Conservation (phyloP, 495 filamentous ascomycete genomes). For the Aspergillus asperescens region DNA sequence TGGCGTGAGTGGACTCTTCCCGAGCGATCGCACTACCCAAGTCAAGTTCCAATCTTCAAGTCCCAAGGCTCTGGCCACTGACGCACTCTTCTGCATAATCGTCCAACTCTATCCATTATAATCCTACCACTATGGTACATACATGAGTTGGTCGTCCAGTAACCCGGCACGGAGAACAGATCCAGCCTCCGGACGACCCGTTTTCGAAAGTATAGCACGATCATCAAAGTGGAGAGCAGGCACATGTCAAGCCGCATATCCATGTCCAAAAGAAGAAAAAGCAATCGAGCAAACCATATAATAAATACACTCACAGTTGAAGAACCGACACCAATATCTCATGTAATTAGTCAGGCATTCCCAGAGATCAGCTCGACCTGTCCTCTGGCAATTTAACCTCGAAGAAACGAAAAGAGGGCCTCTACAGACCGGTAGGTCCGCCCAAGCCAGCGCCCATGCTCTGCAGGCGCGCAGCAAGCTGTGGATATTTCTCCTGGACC, state of each 20-base stretch:
- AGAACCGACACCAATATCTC: conserved; percentile 18
- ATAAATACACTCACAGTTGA: conserved; percentile 39
- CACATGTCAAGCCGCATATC: conserved; percentile 7
- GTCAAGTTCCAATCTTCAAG: neutral
- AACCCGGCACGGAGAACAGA: neutral
- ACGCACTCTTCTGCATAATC: neutral
- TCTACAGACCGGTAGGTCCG: conserved; percentile 35
- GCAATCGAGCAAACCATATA: conserved; percentile 20
- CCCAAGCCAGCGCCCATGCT: conserved; percentile 57
- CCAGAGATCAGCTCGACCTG: conserved; percentile 2
- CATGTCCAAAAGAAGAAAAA: conserved; percentile 21
- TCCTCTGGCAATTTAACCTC: conserved; percentile 2
- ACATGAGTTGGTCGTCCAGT: conserved; percentile 5
- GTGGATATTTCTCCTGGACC: conserved; percentile 97
- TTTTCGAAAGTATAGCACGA: conserved; percentile 2
- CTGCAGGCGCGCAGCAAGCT: conserved; percentile 76
- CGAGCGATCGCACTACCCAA: neutral
- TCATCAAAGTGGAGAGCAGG: conserved; percentile 11
- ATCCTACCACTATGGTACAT: conserved; percentile 21
- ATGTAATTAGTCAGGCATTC: conserved; percentile 1
- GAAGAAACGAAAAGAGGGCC: conserved; percentile 13
- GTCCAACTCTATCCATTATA: conserved; percentile 12
- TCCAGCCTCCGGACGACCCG: neutral
- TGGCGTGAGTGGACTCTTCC: neutral
- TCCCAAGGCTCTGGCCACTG: neutral